Evolutionary conservation across 306 rosid species (phyloP), one percentile per base, ranked within the genome.

Genomic region (Erythrophleum fordii): DNA sequence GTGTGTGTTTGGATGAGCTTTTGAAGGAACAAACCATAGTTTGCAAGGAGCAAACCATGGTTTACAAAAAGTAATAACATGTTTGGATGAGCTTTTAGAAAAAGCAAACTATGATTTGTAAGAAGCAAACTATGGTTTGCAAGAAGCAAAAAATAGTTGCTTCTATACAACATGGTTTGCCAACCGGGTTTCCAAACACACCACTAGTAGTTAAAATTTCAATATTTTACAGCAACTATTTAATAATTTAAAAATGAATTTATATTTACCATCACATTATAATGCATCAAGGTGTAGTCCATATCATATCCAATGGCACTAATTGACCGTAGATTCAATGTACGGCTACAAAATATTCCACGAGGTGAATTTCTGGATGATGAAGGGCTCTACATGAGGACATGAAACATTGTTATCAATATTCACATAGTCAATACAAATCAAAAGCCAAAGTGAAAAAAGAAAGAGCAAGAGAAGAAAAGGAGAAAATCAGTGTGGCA

Each of bases 221-320:
- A 71, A 34, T 53, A 66, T 73, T 51, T n/a, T 69, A 22, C 31
- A 23, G 22, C 9, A 42, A 28, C 29, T 42, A 12, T 42, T 22
- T 44, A 25, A 22, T 13, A 13, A 42, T 44, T 79, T 25, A 76
- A 8, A 67, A 56, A 65, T 71, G 68, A 69, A 73, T 81, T 71
- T 76, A 76, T 48, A 69, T 20, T 70, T 89, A 95, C 99, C 97
- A 75, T 88, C 86, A 95, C 98, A 82, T 93, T 95, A 69, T 95
- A 95, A 76, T 95, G 99, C 84, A 95, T 84, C 91, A 95, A 86
- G 34, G 99, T 95, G 72, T 95, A 95, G 85, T 95, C 99, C 99
- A 95, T 93, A 84, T 93, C 99, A 83, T 95, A 95, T 85, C 99
- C 99, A 81, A 95, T 95, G 83, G 92, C 99, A 88, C 98, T 90